These are phyloP conservation scores for Tolypocladium album DNA, from an alignment of 2,329 filamentous ascomycete genomes.

Conservation along the genomic window DNA sequence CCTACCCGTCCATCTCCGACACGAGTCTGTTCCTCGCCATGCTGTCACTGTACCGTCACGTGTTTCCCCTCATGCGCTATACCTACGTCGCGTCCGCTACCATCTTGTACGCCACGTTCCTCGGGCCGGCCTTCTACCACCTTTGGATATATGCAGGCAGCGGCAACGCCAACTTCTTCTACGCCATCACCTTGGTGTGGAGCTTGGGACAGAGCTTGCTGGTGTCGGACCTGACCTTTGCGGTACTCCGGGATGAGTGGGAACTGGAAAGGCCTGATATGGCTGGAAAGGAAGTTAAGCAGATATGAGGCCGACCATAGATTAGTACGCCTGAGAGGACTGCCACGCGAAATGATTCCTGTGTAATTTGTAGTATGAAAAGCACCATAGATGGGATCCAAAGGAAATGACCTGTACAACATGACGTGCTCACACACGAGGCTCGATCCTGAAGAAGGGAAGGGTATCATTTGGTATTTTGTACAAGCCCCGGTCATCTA, in stretches of 20 bases:
- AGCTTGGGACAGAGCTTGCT: slow-evolving; percentile 80
- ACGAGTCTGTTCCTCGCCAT: slow-evolving; percentile 76
- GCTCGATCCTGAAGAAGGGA: background rate
- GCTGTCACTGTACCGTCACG: slow-evolving; percentile 77
- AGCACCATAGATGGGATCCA: background rate
- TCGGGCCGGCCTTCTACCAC: slow-evolving; percentile 93
- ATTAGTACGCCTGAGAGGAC: background rate
- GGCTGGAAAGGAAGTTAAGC: slow-evolving; percentile 75
- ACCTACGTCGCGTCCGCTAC: slow-evolving; percentile 77
- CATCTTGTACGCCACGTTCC: slow-evolving; percentile 75
- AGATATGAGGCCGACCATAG: slow-evolving; percentile 47
- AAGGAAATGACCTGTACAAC: background rate
- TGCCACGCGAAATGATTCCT: background rate
- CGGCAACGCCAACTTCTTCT: slow-evolving; percentile 98
- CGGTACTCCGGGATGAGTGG: slow-evolving; percentile 84
- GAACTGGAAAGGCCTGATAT: slow-evolving; percentile 86
- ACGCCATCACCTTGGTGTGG: slow-evolving; percentile 98
- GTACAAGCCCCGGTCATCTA: slow-evolving; percentile 7
- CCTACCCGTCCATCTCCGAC: slow-evolving; percentile 89
- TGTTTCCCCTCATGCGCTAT: slow-evolving; percentile 90
- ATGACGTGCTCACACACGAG: background rate
- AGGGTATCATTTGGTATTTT: slow-evolving; percentile 7
- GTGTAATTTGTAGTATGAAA: background rate
- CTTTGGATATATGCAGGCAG: slow-evolving; percentile 97
- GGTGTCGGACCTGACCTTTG: slow-evolving; percentile 80